phyloP scores from a whole-genome alignment of 1,139 yeast genomes.

The Candida sojae region DNA sequence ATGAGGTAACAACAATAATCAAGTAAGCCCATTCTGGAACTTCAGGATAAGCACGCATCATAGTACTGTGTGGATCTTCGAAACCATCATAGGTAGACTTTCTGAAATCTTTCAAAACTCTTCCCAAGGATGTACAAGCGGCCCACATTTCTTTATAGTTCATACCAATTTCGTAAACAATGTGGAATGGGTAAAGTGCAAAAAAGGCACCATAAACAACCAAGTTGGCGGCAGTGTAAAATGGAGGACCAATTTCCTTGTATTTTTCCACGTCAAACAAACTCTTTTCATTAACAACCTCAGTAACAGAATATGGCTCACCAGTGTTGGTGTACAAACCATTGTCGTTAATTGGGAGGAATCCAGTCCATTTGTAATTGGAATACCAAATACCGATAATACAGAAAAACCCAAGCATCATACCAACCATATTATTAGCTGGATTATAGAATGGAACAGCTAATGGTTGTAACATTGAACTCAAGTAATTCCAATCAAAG shows the following conservation, averaged over 20 bases:
- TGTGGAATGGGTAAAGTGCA: conserved; percentile 58
- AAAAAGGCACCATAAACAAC: conserved; percentile 60
- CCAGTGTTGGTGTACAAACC: conserved; percentile 48
- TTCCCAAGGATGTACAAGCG: conserved; percentile 13
- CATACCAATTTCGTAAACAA: conserved; percentile 44
- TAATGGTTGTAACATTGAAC: conserved; percentile 8
- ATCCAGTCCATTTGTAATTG: conserved; percentile 54
- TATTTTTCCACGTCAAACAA: conserved; percentile 43
- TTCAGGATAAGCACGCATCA: conserved; percentile 58
- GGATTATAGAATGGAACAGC: conserved; percentile 48
- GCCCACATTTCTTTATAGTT: conserved; percentile 24
- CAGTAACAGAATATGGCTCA: conserved; percentile 37
- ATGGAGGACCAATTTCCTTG: conserved; percentile 49
- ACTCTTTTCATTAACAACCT: conserved; percentile 38
- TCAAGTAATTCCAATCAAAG: conserved; percentile 49
- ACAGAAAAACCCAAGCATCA: conserved; percentile 40
- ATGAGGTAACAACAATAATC: conserved; percentile 45
- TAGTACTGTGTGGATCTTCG: conserved; percentile 55
- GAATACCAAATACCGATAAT: conserved; percentile 50
- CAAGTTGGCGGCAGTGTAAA: conserved; percentile 38
- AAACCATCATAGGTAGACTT: conserved; percentile 18
- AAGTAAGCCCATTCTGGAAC: conserved; percentile 67
- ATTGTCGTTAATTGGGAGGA: conserved; percentile 56
- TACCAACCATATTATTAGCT: conserved; percentile 43
- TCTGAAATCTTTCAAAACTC: conserved; percentile 11